Conservation (phyloP, 306 rosid species). For the Delonix regia region DNA sequence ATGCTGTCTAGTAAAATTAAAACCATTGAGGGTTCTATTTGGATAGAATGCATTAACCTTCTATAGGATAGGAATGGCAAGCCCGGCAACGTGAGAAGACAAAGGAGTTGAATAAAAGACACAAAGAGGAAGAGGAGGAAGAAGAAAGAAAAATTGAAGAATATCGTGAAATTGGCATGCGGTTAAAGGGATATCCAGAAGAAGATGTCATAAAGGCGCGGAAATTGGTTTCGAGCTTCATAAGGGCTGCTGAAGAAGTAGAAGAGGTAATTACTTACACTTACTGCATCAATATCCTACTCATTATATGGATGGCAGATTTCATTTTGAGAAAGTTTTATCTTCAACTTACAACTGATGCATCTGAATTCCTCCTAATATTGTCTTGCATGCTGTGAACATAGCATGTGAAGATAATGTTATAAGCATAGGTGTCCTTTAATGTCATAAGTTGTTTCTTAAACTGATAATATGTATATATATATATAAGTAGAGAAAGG, state of each 20-base stretch:
- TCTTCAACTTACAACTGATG: constrained; percentile 13
- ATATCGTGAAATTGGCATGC: constrained; percentile 82
- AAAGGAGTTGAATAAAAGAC: constrained; percentile 60
- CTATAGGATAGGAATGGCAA: constrained; percentile 86
- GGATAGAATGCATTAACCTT: constrained; percentile 45
- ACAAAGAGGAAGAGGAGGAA: constrained; percentile 77
- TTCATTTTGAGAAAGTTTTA: constrained; percentile 5
- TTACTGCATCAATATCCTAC: constrained; percentile 2
- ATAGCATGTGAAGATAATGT: not conserved
- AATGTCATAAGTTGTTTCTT: not conserved
- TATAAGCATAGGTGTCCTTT: not conserved
- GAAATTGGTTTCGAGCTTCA: constrained; percentile 73
- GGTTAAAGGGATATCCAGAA: constrained; percentile 80
- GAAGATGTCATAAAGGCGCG: constrained; percentile 81
- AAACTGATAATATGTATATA: no score
- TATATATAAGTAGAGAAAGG: no score
- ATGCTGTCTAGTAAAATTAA: constrained; percentile 15
- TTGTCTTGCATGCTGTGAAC: constrained; percentile 16
- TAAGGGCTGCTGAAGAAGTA: constrained; percentile 86
- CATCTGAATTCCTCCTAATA: constrained; percentile 10
- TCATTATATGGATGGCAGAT: not conserved
- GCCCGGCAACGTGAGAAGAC: constrained; percentile 72
- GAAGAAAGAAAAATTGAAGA: constrained; percentile 81
- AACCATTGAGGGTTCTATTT: constrained; percentile 31
- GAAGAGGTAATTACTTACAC: constrained; percentile 70